phyloP scores from a whole-genome alignment of 257 asterid species.

The Petunia secreta region DNA sequence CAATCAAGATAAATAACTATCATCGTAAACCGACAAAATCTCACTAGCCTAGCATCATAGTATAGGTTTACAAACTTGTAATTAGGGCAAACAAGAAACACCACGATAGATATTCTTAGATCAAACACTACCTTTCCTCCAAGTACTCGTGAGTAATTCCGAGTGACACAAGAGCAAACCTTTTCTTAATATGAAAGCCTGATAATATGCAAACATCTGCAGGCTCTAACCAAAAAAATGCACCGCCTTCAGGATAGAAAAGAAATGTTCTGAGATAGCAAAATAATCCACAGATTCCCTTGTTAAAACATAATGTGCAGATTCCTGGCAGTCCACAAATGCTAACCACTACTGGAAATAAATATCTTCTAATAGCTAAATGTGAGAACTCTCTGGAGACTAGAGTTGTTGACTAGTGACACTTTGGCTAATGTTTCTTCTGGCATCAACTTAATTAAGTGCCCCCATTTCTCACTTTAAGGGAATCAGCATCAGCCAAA shows the following conservation, averaged over 20 bases:
- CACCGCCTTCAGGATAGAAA: neutral
- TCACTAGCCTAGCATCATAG: neutral
- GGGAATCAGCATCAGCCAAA: neutral
- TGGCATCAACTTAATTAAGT: neutral
- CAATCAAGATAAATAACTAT: neutral
- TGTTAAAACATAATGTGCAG: neutral
- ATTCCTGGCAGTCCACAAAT: neutral
- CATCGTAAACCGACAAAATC: neutral
- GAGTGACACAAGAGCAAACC: neutral
- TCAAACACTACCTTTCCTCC: neutral
- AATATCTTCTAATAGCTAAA: neutral
- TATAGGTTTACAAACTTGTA: neutral
- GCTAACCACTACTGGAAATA: neutral
- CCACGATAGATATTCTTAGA: neutral
- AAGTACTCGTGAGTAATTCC: neutral
- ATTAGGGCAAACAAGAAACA: neutral
- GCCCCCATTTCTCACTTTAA: neutral
- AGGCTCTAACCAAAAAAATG: neutral
- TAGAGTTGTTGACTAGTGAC: neutral
- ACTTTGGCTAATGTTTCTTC: neutral
- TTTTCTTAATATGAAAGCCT: conserved; percentile 6
- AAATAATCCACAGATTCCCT: neutral
- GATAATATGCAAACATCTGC: neutral
- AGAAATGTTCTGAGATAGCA: neutral
- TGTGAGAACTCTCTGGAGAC: neutral